Percentiles rank a stretch among this genome's conserved stretches.
phyloP scores from a whole-genome alignment of 495 filamentous ascomycete genomes.

The Choiromyces venosus region DNA sequence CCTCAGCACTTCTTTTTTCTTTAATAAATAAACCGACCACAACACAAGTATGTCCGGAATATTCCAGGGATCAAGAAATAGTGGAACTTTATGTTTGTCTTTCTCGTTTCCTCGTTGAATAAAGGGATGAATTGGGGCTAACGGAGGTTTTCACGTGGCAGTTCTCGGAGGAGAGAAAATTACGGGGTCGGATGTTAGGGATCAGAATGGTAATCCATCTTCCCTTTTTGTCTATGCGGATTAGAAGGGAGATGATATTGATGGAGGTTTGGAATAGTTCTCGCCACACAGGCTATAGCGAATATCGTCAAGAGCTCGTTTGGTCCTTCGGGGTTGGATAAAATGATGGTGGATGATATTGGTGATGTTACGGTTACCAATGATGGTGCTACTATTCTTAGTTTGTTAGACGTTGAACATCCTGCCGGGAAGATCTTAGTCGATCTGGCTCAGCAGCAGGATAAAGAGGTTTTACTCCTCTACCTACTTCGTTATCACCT shows the following conservation, averaged over 20 bases:
- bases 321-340: slow-evolving; percentile 92
- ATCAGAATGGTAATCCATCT: slow-evolving; percentile 74
- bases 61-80: slow-evolving; percentile 81
- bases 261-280: slow-evolving; percentile 53
- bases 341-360: slow-evolving; percentile 99
- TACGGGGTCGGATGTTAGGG: slow-evolving; percentile 86
- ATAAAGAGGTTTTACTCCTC: slow-evolving; percentile 66
- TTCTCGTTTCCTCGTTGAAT: neutral
- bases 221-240: neutral
- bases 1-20: neutral
- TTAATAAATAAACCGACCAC: neutral
- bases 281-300: slow-evolving; percentile 91
- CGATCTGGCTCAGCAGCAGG: slow-evolving; percentile 95
- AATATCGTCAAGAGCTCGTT: slow-evolving; percentile 99
- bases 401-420: slow-evolving; percentile 91
- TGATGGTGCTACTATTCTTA: slow-evolving; percentile 94
- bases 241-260: slow-evolving; percentile 6
- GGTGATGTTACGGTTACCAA: slow-evolving; percentile 99
- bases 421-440: slow-evolving; percentile 98
- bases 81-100: slow-evolving; percentile 70
- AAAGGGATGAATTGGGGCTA: slow-evolving; percentile 2
- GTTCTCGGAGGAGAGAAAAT: slow-evolving; percentile 93
- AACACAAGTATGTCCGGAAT: slow-evolving; percentile 66
- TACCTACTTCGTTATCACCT: slow-evolving; percentile 8
- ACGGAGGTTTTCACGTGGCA: slow-evolving; percentile 43